Evolutionary conservation across 2,329 filamentous ascomycete species (phyloP).

Genomic region (Fusarium clavum): DNA sequence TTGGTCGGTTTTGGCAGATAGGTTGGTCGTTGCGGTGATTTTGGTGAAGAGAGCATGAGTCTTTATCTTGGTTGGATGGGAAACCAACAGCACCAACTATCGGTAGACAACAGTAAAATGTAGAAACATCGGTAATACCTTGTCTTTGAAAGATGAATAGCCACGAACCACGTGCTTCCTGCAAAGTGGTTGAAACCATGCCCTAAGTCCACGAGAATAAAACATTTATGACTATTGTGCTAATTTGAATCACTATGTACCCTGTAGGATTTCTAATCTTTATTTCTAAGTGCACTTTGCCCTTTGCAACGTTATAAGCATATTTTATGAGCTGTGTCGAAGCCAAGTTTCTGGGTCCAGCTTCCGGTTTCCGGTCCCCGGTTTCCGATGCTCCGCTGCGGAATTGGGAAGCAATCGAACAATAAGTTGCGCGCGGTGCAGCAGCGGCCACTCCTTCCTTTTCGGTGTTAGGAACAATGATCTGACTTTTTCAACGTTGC

Average conservation of each 20-base stretch:
- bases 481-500: not conserved
- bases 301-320: too few relatives aligned
- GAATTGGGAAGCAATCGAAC: not conserved
- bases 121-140: not conserved
- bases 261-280: too few relatives aligned
- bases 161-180: not conserved
- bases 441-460: not conserved
- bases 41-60: not conserved
- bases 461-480: not conserved
- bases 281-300: not conserved
- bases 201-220: too few relatives aligned
- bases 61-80: fast-evolving
- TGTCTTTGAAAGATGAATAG: not conserved
- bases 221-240: too few relatives aligned
- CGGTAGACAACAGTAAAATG: not conserved
- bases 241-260: too few relatives aligned
- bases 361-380: not conserved
- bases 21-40: not conserved
- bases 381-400: not conserved
- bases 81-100: not conserved
- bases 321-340: too few relatives aligned
- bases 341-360: too few relatives aligned
- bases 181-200: not conserved
- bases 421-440: not conserved
- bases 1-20: not conserved